A percentile compares a stretch with the other conserved stretches of the same genome.
phyloP scores from a whole-genome alignment of 2,329 filamentous ascomycete species.

The Exophiala xenobiotica region DNA sequence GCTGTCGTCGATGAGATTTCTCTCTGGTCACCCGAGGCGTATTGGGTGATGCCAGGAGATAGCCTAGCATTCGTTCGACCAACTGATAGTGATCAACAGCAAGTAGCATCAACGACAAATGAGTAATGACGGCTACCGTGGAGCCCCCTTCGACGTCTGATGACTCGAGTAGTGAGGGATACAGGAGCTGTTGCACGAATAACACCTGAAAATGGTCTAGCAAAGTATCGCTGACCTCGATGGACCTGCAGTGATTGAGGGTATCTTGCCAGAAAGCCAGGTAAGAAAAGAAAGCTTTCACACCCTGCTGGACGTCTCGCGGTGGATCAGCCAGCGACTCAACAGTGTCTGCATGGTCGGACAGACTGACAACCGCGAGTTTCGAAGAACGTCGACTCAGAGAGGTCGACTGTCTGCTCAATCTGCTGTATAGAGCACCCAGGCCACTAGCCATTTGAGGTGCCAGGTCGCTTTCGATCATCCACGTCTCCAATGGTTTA shows the following conservation, averaged over 20 bases:
- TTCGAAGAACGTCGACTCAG: slow-evolving; percentile 67
- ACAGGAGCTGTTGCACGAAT: slow-evolving; percentile 92
- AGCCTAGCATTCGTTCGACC: slow-evolving; percentile 89
- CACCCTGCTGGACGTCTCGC: slow-evolving; percentile 74
- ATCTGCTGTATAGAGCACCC: slow-evolving; percentile 71
- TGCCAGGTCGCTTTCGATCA: slow-evolving; percentile 92
- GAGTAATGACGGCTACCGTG: slow-evolving; percentile 91
- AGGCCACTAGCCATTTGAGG: slow-evolving; percentile 96
- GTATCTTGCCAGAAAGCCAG: slow-evolving; percentile 98
- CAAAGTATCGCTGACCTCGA: slow-evolving; percentile 87
- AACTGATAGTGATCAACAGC: slow-evolving; percentile 90
- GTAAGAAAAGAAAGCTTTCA: slow-evolving; percentile 92
- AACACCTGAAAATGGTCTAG: slow-evolving; percentile 97
- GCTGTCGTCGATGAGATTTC: slow-evolving; percentile 28
- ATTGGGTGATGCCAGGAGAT: slow-evolving; percentile 74
- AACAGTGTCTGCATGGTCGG: slow-evolving; percentile 77
- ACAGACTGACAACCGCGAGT: slow-evolving; percentile 81
- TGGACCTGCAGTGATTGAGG: slow-evolving; percentile 87
- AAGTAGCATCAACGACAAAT: slow-evolving; percentile 85
- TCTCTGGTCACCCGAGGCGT: slow-evolving; percentile 36
- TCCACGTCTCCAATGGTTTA: slow-evolving; percentile 83
- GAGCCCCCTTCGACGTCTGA: slow-evolving; percentile 97
- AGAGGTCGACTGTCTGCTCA: slow-evolving; percentile 73
- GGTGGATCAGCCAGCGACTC: slow-evolving; percentile 74
- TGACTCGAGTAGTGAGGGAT: slow-evolving; percentile 92